Conservation (phyloP, 176 grass and related monocot genomes). For the Musa acuminata region DNA sequence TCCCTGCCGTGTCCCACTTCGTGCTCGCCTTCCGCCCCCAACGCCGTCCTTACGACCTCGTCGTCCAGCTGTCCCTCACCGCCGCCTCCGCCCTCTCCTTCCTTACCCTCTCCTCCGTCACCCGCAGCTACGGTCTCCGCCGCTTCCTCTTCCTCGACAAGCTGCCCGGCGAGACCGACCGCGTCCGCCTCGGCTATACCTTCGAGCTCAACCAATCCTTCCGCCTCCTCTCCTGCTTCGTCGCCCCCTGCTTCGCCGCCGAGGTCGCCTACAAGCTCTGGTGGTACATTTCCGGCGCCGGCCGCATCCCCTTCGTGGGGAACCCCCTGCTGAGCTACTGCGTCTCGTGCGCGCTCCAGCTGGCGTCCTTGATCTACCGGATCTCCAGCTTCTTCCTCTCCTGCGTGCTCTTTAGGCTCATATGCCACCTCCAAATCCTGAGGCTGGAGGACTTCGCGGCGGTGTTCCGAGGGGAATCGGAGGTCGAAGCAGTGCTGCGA, state of each 20-base stretch:
- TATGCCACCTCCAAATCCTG: constrained; percentile 73
- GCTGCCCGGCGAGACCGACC: not conserved
- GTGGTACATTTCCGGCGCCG: constrained; percentile 52
- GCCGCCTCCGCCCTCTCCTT: constrained; percentile 11
- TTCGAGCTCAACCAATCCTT: constrained; percentile 49
- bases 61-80: constrained; percentile 14
- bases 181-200: constrained; percentile 1
- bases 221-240: constrained; percentile 63
- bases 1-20: constrained; percentile 13
- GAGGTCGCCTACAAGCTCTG: constrained; percentile 82
- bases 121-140: constrained; percentile 13
- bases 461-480: constrained; percentile 38
- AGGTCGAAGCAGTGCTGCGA: constrained; percentile 40
- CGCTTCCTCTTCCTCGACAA: constrained; percentile 24
- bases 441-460: constrained; percentile 67
- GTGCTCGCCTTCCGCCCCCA: not conserved
- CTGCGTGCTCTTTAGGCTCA: constrained; percentile 78
- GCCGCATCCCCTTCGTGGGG: constrained; percentile 33
- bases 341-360: constrained; percentile 47
- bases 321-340: constrained; percentile 32
- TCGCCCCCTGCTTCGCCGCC: constrained; percentile 57
- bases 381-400: constrained; percentile 66
- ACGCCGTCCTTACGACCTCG: constrained; percentile 17
- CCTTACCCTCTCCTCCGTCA: constrained; percentile 4
- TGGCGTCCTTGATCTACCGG: constrained; percentile 80